Evolutionary conservation across 225 moss, liverwort and hornwort species (phyloP), one percentile per base, ranked within the genome.

Genomic region (Bryum argenteum): DNA sequence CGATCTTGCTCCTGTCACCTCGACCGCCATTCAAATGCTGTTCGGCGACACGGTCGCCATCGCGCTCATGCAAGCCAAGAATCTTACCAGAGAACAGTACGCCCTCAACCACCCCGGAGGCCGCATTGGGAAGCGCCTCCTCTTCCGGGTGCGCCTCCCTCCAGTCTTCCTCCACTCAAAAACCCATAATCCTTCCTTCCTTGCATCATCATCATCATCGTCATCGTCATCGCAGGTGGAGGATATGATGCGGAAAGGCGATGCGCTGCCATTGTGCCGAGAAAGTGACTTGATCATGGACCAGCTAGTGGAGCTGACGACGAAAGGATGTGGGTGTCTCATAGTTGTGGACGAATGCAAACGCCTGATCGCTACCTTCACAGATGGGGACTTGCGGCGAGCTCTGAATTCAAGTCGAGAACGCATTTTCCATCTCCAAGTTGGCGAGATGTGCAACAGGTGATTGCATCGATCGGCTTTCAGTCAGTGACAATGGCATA

Each of bases 21-120:
- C 94, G 18, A 86, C 92, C 0, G 89, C 83, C n/a, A 90, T 95
- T 47, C 94, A 92, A 61, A 92, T 92, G 89, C 75, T 95, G 11
- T 95, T 95, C 57, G 87, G 89, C 33, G 94, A 95, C 76, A 95
- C 90, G 0, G 81, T 95, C 0, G 94, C 92, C 8, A 90, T 95
- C 43, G 92, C 92, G 21, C 85, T 92, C 67, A 92, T 95, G 94
- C 85, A 90, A 59, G 85, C 87, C 50, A 90, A 94, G 81, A 89
- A 95, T 63, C 71, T 95, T 40, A 95, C 94, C 7, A 75, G 88
- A 26, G 94, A 94, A 63, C 87, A 91, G 58, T 94, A 88, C 37
- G 90, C 94, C 0, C 76, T 91, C 2, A 92, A 92, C 41, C 92
- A 90, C 55, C 92, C 92, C 1, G 92, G 87, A 0, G 94, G 94